Conservation (phyloP, 352 stramenopile genomes). For the Phytophthora tubulina region DNA sequence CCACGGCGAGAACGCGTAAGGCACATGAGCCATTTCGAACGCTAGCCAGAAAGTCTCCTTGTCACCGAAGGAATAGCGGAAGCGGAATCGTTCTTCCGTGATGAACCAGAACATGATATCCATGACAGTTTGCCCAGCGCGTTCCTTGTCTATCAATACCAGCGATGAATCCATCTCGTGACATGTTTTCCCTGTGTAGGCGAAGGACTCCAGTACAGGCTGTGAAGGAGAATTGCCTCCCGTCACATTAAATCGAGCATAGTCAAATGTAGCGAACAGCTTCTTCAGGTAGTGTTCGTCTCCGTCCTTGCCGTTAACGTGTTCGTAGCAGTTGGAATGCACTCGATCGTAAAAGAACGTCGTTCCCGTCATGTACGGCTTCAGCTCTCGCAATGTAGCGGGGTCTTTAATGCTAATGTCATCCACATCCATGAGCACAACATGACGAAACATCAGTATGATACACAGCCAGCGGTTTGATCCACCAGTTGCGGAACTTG, state of each 20-base stretch:
- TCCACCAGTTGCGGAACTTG: conserved; percentile 35
- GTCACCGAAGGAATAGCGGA: conserved; percentile 37
- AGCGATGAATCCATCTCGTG: conserved; percentile 42
- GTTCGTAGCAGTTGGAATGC: conserved; percentile 30
- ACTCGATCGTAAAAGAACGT: conserved; percentile 41
- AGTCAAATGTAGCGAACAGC: conserved; percentile 27
- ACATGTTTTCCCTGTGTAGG: conserved; percentile 28
- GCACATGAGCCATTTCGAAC: conserved; percentile 33
- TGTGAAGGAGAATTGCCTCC: conserved; percentile 23
- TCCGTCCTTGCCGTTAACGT: conserved; percentile 28
- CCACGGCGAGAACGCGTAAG: conserved; percentile 37
- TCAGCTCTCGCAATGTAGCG: conserved; percentile 15
- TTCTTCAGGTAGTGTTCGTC: conserved; percentile 30
- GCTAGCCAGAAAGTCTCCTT: conserved; percentile 40
- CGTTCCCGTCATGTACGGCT: conserved; percentile 32
- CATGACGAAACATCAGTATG: conserved; percentile 31
- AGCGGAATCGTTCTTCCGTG: conserved; percentile 36
- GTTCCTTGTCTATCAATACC: conserved; percentile 31
- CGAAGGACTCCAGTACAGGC: conserved; percentile 24
- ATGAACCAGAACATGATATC: conserved; percentile 39
- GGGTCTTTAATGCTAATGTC: conserved; percentile 31
- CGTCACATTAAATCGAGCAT: conserved; percentile 28
- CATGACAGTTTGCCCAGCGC: conserved; percentile 21
- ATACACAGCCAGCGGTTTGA: conserved; percentile 34
- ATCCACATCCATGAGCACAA: conserved; percentile 38